Evolutionary conservation across 1,139 yeast genomes (phyloP).

Genomic region (Kluyveromyces marxianus): DNA sequence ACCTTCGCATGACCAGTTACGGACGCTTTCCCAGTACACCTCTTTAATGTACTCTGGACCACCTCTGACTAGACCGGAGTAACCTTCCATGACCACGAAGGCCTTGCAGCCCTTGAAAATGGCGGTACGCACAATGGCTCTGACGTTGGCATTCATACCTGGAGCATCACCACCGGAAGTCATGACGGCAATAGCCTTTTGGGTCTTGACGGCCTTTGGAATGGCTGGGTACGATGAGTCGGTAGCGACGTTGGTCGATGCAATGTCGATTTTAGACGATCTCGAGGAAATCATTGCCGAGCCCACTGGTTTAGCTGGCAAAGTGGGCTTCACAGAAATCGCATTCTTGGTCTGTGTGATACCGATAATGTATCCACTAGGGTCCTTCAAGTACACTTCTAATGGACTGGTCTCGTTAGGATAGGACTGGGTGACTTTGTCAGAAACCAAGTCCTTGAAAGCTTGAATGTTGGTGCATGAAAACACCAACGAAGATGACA

Average conservation of each 20-base stretch:
- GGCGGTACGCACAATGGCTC: constrained; percentile 91
- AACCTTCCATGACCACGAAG: constrained; percentile 92
- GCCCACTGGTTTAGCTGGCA: constrained; percentile 12
- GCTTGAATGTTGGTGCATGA: constrained; percentile 26
- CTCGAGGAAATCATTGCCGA: constrained; percentile 22
- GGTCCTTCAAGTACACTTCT: constrained; percentile 62
- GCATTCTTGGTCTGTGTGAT: constrained; percentile 57
- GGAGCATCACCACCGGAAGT: constrained; percentile 99
- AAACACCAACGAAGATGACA: constrained; percentile 29
- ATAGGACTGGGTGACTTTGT: constrained; percentile 29
- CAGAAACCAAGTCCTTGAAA: constrained; percentile 24
- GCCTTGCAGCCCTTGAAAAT: constrained; percentile 86
- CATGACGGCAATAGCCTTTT: constrained; percentile 69
- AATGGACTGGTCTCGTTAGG: constrained; percentile 65
- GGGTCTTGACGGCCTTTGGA: constrained; percentile 8
- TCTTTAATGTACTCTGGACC: constrained; percentile 61
- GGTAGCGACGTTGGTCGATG: constrained; percentile 16
- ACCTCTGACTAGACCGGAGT: constrained; percentile 87
- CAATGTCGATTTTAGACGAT: constrained; percentile 24
- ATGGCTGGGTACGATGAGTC: constrained; percentile 19
- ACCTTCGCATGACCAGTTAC: constrained; percentile 86
- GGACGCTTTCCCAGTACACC: constrained; percentile 87
- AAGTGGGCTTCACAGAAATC: constrained; percentile 43
- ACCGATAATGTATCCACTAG: constrained; percentile 60
- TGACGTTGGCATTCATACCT: constrained; percentile 94